These are phyloP conservation scores for Botrytis byssoidea DNA, from an alignment of 2,329 filamentous ascomycete genomes.

Conservation along the genomic window DNA sequence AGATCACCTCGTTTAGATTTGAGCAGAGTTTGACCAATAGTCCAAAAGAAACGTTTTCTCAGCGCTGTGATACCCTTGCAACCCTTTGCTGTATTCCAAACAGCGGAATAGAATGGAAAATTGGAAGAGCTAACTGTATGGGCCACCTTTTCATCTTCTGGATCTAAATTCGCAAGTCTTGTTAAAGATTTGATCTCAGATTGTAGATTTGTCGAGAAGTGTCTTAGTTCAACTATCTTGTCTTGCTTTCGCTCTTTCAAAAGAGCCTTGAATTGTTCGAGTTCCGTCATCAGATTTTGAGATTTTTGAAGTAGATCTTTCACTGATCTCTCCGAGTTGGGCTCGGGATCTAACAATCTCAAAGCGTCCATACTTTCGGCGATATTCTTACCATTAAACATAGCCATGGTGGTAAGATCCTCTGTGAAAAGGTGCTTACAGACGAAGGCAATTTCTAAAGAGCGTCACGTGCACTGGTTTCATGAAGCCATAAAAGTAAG, in stretches of 20 bases:
- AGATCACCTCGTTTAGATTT: slow-evolving; percentile 18
- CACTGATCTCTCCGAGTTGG: slow-evolving; percentile 16
- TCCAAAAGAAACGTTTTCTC: slow-evolving; percentile 54
- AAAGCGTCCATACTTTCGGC: slow-evolving; percentile 1
- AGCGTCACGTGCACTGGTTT: background rate
- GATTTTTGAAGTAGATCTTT: slow-evolving; percentile 32
- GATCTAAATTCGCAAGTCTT: slow-evolving; percentile 38
- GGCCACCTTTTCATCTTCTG: slow-evolving; percentile 39
- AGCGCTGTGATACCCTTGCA: slow-evolving; percentile 57
- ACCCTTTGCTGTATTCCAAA: slow-evolving; percentile 62
- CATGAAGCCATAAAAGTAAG: background rate
- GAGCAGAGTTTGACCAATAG: slow-evolving; percentile 21
- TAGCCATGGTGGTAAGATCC: background rate
- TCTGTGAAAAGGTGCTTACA: background rate
- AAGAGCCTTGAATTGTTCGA: slow-evolving; percentile 46
- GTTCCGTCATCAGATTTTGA: slow-evolving; percentile 43
- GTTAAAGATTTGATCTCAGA: slow-evolving; percentile 50
- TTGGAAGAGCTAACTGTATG: slow-evolving; percentile 65
- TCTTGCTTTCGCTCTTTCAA: slow-evolving; percentile 45
- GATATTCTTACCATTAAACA: background rate
- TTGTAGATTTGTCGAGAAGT: slow-evolving; percentile 48
- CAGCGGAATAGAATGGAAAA: slow-evolving; percentile 60
- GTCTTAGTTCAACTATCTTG: slow-evolving; percentile 49
- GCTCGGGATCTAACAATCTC: background rate
- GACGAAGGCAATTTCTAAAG: background rate